Evolutionary conservation across 805 yeast genomes (phyloP).

Genomic region (Limtongia smithiae): DNA sequence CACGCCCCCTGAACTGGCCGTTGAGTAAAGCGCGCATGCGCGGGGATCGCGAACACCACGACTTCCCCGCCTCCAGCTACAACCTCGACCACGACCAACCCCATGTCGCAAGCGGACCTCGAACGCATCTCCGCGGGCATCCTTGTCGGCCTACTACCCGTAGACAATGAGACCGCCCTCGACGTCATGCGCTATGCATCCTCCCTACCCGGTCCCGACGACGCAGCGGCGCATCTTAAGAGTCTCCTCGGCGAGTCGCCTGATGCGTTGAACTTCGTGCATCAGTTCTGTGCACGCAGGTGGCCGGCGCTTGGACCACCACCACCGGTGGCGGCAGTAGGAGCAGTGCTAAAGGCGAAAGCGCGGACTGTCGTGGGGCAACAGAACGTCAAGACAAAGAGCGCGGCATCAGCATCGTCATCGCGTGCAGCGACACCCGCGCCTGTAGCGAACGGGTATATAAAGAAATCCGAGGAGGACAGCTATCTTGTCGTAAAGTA

Average conservation of each 20-base stretch:
- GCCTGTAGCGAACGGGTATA: neutral
- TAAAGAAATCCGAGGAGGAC: neutral
- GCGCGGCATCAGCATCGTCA: neutral
- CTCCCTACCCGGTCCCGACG: slow-evolving; percentile 46
- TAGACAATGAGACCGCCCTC: slow-evolving; percentile 53
- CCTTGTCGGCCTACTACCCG: slow-evolving; percentile 44
- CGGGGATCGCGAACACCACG: too few species aligned
- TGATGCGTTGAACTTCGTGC: slow-evolving; percentile 26
- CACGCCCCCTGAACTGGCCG: too few species aligned
- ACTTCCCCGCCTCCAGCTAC: too few species aligned
- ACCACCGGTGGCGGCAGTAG: too few species aligned
- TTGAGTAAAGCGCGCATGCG: too few species aligned
- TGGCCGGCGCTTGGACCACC: slow-evolving; percentile 27
- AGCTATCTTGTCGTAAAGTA: neutral
- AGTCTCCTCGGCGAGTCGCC: slow-evolving; percentile 25
- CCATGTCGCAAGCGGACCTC: slow-evolving; percentile 6
- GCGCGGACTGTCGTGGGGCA: neutral
- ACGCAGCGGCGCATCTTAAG: slow-evolving; percentile 49
- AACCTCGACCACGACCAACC: too few species aligned
- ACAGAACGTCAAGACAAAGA: neutral
- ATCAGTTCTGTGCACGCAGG: slow-evolving; percentile 20
- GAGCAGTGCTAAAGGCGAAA: too few species aligned
- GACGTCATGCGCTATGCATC: slow-evolving; percentile 57
- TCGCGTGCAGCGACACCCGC: neutral
- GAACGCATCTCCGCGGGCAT: slow-evolving; percentile 13